Evolutionary conservation across 805 yeast genomes (phyloP).

Genomic region (Candida maris): DNA sequence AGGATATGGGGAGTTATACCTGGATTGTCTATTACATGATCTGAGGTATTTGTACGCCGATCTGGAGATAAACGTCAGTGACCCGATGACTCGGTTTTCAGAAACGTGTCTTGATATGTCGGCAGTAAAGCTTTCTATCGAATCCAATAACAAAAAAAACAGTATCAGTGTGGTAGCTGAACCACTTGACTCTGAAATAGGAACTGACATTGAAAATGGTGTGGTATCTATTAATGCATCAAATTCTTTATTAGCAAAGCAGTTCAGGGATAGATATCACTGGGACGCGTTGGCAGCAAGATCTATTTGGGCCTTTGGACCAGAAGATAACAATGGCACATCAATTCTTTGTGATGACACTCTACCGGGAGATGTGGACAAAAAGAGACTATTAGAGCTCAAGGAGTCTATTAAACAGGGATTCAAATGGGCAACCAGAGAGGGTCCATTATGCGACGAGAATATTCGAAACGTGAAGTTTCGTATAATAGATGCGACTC

Average conservation of each 20-base stretch:
- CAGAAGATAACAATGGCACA: constrained; percentile 52
- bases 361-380: constrained; percentile 65
- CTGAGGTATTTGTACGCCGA: constrained; percentile 59
- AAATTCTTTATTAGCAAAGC: constrained; percentile 45
- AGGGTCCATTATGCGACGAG: constrained; percentile 93
- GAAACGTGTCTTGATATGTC: constrained; percentile 73
- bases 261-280: constrained; percentile 51
- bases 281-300: constrained; percentile 88
- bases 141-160: constrained; percentile 52
- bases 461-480: constrained; percentile 68
- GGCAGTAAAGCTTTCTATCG: constrained; percentile 60
- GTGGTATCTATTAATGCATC: constrained; percentile 32
- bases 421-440: constrained; percentile 75
- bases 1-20: constrained; percentile 83
- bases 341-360: constrained; percentile 64
- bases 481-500: constrained; percentile 57
- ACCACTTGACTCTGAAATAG: constrained; percentile 58
- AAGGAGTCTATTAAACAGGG: constrained; percentile 68
- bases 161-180: constrained; percentile 71
- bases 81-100: constrained; percentile 73
- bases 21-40: constrained; percentile 82
- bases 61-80: constrained; percentile 76
- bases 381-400: constrained; percentile 38
- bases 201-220: constrained; percentile 53
- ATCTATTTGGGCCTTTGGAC: constrained; percentile 76